A percentile compares a stretch with the other conserved stretches of the same genome.
These are phyloP conservation scores for Phallus indusiatus DNA, from an alignment of 768 basidiomycete species.

Conservation along the genomic window DNA sequence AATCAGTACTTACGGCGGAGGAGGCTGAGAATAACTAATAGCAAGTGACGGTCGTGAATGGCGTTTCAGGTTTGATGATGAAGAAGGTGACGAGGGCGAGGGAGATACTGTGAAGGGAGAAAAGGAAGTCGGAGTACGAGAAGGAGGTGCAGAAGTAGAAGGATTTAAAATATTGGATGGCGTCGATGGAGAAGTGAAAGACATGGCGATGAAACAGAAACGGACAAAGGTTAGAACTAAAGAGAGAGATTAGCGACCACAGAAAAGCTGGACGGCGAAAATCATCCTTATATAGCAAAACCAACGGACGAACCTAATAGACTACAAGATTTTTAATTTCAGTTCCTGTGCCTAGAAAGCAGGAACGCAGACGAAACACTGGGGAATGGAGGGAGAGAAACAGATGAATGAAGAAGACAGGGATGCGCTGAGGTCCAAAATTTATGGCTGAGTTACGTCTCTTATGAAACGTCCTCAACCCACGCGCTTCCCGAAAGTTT, in stretches of 20 bases:
- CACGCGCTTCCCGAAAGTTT: background rate
- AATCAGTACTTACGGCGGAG: background rate
- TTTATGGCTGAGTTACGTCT: background rate
- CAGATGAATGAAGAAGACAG: background rate
- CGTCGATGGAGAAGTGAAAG: background rate
- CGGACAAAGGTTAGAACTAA: background rate
- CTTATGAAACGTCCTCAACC: background rate
- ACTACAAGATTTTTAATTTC: background rate
- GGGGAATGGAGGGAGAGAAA: background rate
- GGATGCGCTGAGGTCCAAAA: background rate
- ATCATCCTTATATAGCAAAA: background rate
- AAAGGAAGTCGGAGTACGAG: background rate
- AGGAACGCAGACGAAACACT: background rate
- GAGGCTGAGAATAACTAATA: conserved; percentile 5
- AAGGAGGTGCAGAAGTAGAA: background rate
- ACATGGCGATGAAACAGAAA: background rate
- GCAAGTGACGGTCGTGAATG: background rate
- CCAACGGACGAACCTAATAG: background rate
- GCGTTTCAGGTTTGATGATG: background rate
- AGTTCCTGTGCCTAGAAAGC: background rate
- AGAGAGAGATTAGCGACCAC: background rate
- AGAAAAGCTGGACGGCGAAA: background rate
- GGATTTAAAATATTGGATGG: background rate
- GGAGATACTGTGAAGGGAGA: background rate
- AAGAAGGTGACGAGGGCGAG: background rate